Conservation (phyloP, 169 alveolate species). For the Plasmodium fragile region DNA sequence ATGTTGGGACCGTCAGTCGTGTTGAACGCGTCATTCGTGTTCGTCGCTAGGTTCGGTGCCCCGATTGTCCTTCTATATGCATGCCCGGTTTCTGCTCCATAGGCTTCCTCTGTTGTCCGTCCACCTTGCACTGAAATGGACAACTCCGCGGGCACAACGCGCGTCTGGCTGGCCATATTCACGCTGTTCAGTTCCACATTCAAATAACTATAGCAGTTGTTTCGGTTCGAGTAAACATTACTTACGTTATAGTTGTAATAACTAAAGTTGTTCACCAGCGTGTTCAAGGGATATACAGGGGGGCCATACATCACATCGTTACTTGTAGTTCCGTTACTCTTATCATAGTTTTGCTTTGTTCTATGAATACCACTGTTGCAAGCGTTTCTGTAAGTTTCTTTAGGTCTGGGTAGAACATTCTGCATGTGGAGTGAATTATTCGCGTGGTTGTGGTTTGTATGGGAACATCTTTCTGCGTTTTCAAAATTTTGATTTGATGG, state of each 20-base stretch:
- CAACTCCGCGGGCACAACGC: slow-evolving; percentile 1
- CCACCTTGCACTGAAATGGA: neutral
- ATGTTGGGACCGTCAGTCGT: neutral
- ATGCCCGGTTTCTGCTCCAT: neutral
- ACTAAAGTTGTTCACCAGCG: neutral
- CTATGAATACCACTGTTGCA: neutral
- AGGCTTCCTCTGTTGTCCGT: neutral
- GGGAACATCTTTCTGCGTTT: neutral
- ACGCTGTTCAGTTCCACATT: slow-evolving; percentile 11
- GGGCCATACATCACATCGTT: neutral
- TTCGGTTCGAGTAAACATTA: neutral
- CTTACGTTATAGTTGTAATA: slow-evolving; percentile 15
- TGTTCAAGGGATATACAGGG: slow-evolving; percentile 13
- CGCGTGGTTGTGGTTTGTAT: neutral
- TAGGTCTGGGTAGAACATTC: neutral
- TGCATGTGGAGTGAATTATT: slow-evolving; percentile 10
- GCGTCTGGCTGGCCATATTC: slow-evolving; percentile 6
- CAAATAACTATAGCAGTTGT: slow-evolving; percentile 15
- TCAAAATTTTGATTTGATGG: slow-evolving; percentile 14
- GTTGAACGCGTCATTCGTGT: neutral
- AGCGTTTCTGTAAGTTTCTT: neutral
- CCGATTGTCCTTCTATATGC: neutral
- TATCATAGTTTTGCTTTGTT: neutral
- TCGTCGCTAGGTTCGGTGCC: neutral
- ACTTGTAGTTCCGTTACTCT: neutral